Evolutionary conservation across 2,329 filamentous ascomycete species (phyloP).

Genomic region (Penicillium sp.): DNA sequence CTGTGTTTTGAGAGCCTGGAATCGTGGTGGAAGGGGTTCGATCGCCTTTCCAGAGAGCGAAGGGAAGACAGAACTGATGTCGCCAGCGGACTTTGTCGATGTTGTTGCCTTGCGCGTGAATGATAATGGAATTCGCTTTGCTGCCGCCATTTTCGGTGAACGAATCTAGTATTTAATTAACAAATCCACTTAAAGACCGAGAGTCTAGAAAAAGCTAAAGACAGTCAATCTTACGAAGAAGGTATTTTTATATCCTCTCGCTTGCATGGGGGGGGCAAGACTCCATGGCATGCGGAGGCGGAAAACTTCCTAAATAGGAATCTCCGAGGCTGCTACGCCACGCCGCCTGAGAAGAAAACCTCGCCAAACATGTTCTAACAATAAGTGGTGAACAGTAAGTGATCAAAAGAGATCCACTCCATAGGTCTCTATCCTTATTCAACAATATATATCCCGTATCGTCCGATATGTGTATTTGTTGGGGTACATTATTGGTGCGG

Average conservation of each 20-base stretch:
- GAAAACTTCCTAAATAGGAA: background rate
- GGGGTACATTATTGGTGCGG: no score
- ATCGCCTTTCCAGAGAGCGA: slow-evolving; percentile 34
- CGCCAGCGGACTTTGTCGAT: slow-evolving; percentile 40
- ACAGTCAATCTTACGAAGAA: no score
- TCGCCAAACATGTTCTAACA: background rate
- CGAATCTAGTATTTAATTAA: background rate
- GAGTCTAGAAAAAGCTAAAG: no score
- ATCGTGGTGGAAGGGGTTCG: slow-evolving; percentile 40
- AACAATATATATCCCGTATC: no score
- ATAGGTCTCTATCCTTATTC: no score
- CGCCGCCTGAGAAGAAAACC: background rate
- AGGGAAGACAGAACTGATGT: slow-evolving; percentile 48
- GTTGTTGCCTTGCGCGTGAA: background rate
- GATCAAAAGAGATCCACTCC: no score
- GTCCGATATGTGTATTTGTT: no score
- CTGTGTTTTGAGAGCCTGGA: slow-evolving; percentile 36
- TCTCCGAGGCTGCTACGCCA: background rate
- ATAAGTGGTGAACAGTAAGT: no score
- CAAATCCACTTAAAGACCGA: no score
- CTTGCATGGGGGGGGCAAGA: background rate
- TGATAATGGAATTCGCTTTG: background rate
- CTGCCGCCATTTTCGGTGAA: background rate
- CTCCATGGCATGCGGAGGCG: background rate
- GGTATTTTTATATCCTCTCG: background rate